Evolutionary conservation across 108 stramenopile genomes (phyloP), one percentile per base, ranked within the genome.

Genomic region (Aurantiochytrium sp.): DNA sequence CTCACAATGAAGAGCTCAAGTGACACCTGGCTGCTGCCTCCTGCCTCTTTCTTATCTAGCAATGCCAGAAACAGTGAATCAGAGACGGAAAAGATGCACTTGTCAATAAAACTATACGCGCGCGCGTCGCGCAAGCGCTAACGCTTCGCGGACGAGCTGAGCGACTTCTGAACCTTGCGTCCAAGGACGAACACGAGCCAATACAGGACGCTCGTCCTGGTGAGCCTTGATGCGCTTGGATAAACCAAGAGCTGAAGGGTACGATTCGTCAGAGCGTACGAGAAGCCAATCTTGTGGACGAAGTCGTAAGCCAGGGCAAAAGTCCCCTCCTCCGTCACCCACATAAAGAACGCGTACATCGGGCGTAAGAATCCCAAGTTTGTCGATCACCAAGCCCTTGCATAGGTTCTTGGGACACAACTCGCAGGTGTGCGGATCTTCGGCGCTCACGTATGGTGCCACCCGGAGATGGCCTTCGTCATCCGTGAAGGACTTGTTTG

Each of bases 291-390:
- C 88, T 5, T 44, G 6, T 14, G 12, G 47, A 35, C 59, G 59
- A 4, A 88, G 64, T 5, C 60, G 44, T 28, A 45, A 5, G 23
- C 43, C 60, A 10, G 88, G 60, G 88, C 88, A 88, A 21, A 60
- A 69, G 88, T 88, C 88, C 5, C 60, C 60, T 45, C n/a, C 8
- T 0, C 88, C 88, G 53, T 88, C 88, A 5, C 88, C 88, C n/a
- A 88, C 64, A 60, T 88, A 88, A 43, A 88, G 18, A 49, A 88
- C 44, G 23, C 64, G 44, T 12, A 23, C 19, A 29, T 23, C 45
- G n/a, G 45, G 18, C 16, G 12, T 55, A 2, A 57, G 53, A 1
- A 57, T 43, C 12, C 58, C 87, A 8, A 87, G 60, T 8, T 8
- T 57, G 35, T 55, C 87, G 21, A 88, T 45, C 23, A 69, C 88